Evolutionary conservation across 352 stramenopile species (phyloP).

Genomic region (Peronosclerospora sorghi): DNA sequence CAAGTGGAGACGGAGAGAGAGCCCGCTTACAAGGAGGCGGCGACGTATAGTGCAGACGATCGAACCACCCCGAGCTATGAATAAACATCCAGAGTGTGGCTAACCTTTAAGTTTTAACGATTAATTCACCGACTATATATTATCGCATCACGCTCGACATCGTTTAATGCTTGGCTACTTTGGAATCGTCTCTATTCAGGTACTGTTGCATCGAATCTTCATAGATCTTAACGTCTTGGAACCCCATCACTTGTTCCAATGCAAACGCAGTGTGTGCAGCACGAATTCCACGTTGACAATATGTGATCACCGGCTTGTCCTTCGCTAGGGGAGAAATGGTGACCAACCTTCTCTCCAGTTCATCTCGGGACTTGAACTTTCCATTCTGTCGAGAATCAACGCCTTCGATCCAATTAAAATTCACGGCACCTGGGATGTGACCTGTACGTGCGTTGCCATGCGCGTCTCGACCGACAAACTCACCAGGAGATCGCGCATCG

Average conservation of each 20-base stretch:
- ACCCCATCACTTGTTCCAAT: constrained; percentile 42
- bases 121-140: too few relatives aligned
- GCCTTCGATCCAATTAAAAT: constrained; percentile 63
- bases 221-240: constrained; percentile 32
- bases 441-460: constrained; percentile 27
- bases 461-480: constrained; percentile 20
- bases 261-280: constrained; percentile 60
- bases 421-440: constrained; percentile 53
- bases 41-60: too few relatives aligned
- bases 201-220: constrained; percentile 77
- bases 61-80: too few relatives aligned
- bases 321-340: constrained; percentile 28
- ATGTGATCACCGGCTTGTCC: constrained; percentile 50
- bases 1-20: too few relatives aligned
- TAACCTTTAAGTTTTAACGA: too few relatives aligned
- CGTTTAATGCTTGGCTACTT: constrained; percentile 28
- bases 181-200: constrained; percentile 54
- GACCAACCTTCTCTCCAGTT: constrained; percentile 39
- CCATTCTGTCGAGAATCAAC: constrained; percentile 37
- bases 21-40: too few relatives aligned
- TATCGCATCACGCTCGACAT: too few relatives aligned
- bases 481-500: constrained; percentile 19
- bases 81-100: too few relatives aligned
- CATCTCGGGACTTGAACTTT: constrained; percentile 45
- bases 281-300: constrained; percentile 64